Base-by-base conservation (phyloP, 768 basidiomycete species). In the Calocera viscosa region DNA sequence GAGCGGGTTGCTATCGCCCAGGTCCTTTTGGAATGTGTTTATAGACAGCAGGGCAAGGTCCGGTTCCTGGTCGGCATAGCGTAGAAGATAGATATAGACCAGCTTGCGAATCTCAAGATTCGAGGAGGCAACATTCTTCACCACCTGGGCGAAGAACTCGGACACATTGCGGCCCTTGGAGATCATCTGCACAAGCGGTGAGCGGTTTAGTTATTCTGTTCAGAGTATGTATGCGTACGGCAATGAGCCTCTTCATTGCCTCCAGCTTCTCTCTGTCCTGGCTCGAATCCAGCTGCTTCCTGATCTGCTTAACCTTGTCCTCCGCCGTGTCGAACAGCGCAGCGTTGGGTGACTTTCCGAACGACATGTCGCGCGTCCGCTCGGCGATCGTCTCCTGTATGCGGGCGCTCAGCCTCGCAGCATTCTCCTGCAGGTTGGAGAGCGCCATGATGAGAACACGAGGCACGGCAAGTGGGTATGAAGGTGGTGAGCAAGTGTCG, bases 21-120 rank as follows among this genome's bases (percentile, higher is more conserved):
- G 81, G 77, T 99, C 96, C 76, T 91, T 92, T 76, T 99, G 96
- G 74, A 98, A 97, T 0, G 95, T 95, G 78, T 99, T 99, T 80
- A 99, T 95, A 1, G 94, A 94, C 33, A 99, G 82, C 63, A 99
- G 78, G 0, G 95, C 90, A 63, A 98, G 86, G 76, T 98, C 96
- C 16, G 96, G 94, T 72, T 96, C 94, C 35, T 87, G 84, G 43
- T 90, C 87, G 64, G 96, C 93, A 76, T 96, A 94, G 68, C 92
- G 88, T 49, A 98, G 80, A 70, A 99, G 87, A 78, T 95, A 99
- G 70, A 98, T 95, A 76, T 98, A 98, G 40, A 98, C 93, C 65
- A 99, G 86, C 77, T 98, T 97, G 68, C 95, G 86, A 72, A 95
- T 88, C 76, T 96, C 93, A 63, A 98, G 85, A 73, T 91, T 91